Evolutionary conservation across 352 stramenopile species (phyloP).

Genomic region (Phytophthora cactorum): DNA sequence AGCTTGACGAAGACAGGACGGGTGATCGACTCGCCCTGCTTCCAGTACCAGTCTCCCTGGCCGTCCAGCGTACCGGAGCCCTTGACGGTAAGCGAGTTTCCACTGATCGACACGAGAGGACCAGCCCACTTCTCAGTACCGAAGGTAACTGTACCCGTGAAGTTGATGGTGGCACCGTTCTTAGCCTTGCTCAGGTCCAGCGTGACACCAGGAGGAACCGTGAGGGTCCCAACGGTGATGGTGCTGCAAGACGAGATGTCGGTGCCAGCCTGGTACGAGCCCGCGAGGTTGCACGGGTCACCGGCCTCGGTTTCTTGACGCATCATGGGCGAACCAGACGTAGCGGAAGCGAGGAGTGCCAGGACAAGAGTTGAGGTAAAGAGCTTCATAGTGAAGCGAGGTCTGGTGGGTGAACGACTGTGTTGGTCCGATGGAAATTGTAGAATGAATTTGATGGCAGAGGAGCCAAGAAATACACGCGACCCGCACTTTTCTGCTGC

Average conservation of each 20-base stretch:
- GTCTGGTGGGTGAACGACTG: slow-evolving; percentile 1
- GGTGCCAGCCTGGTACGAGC: slow-evolving; percentile 36
- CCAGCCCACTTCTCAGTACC: slow-evolving; percentile 34
- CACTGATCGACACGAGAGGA: slow-evolving; percentile 36
- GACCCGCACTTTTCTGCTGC: not conserved
- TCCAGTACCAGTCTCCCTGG: slow-evolving; percentile 48
- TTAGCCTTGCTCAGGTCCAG: slow-evolving; percentile 39
- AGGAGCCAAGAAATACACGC: not conserved
- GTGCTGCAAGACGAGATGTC: slow-evolving; percentile 35
- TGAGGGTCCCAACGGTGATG: slow-evolving; percentile 35
- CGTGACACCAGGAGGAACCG: slow-evolving; percentile 37
- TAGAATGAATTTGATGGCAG: slow-evolving; percentile 1
- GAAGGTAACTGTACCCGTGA: slow-evolving; percentile 45
- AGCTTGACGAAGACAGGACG: slow-evolving; percentile 44
- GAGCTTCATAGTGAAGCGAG: slow-evolving; percentile 26
- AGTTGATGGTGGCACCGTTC: slow-evolving; percentile 36
- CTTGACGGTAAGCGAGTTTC: slow-evolving; percentile 37
- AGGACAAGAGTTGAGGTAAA: slow-evolving; percentile 6
- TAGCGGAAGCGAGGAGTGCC: slow-evolving; percentile 2
- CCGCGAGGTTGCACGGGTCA: slow-evolving; percentile 33
- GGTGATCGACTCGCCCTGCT: slow-evolving; percentile 32
- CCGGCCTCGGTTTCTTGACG: slow-evolving; percentile 15
- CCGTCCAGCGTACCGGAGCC: slow-evolving; percentile 45
- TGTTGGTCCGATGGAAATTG: not conserved
- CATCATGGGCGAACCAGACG: slow-evolving; percentile 23